phyloP scores from a whole-genome alignment of 2,329 filamentous ascomycete species.

The Botryotinia convoluta region DNA sequence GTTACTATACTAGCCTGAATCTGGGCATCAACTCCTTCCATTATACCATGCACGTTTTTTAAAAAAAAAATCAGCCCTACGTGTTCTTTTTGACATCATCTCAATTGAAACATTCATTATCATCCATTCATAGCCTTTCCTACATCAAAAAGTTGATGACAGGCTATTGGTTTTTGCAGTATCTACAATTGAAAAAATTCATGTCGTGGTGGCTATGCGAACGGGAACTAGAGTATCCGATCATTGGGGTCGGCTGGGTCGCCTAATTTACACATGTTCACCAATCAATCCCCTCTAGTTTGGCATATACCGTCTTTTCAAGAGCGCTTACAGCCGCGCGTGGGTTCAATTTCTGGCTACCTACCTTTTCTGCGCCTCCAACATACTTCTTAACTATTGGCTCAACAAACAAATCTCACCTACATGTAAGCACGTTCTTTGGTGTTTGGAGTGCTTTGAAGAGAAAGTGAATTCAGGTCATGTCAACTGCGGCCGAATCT shows the following conservation, averaged over 20 bases:
- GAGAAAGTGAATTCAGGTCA: neutral
- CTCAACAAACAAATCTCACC: neutral
- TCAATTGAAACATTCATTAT: neutral
- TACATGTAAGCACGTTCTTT: neutral
- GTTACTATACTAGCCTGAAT: neutral
- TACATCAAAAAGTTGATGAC: neutral
- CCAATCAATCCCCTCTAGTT: neutral
- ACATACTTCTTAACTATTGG: neutral
- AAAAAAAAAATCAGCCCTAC: neutral
- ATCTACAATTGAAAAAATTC: neutral
- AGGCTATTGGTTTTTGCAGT: neutral
- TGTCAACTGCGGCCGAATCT: neutral
- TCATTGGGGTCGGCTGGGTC: neutral
- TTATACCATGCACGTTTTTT: neutral
- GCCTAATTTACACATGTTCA: neutral
- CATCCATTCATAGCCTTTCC: neutral
- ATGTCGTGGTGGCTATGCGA: conserved; percentile 2
- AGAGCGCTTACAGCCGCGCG: conserved; percentile 12
- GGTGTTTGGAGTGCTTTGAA: neutral
- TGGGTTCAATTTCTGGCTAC: conserved; percentile 8
- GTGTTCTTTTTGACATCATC: neutral
- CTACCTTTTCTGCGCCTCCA: neutral
- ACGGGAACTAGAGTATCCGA: neutral
- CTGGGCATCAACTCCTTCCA: neutral
- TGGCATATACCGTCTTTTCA: neutral